phyloP scores from a whole-genome alignment of 2,329 filamentous ascomycete genomes.

The Clonostachys solani region DNA sequence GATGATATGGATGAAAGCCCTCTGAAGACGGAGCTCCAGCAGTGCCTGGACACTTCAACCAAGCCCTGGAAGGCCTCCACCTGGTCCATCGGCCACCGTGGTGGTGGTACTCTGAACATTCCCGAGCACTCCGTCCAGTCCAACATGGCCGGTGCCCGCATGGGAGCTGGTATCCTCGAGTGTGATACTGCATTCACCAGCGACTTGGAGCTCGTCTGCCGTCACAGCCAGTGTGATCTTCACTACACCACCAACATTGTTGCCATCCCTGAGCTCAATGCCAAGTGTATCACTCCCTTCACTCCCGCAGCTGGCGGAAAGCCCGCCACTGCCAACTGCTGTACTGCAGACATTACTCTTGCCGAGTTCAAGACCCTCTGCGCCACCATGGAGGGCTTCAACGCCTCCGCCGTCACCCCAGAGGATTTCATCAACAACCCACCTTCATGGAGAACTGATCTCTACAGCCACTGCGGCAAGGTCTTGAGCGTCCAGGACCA shows the following conservation, averaged over 20 bases:
- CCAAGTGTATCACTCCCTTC: constrained; percentile 61
- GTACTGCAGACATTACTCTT: constrained; percentile 67
- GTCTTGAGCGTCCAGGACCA: constrained; percentile 57
- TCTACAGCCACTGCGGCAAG: constrained; percentile 62
- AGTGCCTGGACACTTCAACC: constrained; percentile 50
- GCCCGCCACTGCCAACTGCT: constrained; percentile 60
- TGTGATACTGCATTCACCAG: constrained; percentile 65
- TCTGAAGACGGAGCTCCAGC: constrained; percentile 54
- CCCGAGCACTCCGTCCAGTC: constrained; percentile 61
- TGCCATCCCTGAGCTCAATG: constrained; percentile 53
- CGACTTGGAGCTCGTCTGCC: constrained; percentile 63
- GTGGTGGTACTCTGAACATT: constrained; percentile 56
- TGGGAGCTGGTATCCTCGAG: constrained; percentile 64
- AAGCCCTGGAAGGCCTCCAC: constrained; percentile 42
- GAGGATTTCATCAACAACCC: constrained; percentile 55
- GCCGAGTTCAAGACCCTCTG: constrained; percentile 65
- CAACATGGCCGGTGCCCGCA: constrained; percentile 57
- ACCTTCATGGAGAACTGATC: constrained; percentile 57
- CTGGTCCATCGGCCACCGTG: constrained; percentile 60
- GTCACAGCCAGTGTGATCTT: constrained; percentile 63
- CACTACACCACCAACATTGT: constrained; percentile 68
- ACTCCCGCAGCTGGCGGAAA: constrained; percentile 43
- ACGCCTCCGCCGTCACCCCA: constrained; percentile 52
- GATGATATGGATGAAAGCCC: constrained; percentile 56
- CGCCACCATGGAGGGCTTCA: constrained; percentile 65